Evolutionary conservation across 805 yeast genomes (phyloP).

Genomic region (Candida palmyrensis): DNA sequence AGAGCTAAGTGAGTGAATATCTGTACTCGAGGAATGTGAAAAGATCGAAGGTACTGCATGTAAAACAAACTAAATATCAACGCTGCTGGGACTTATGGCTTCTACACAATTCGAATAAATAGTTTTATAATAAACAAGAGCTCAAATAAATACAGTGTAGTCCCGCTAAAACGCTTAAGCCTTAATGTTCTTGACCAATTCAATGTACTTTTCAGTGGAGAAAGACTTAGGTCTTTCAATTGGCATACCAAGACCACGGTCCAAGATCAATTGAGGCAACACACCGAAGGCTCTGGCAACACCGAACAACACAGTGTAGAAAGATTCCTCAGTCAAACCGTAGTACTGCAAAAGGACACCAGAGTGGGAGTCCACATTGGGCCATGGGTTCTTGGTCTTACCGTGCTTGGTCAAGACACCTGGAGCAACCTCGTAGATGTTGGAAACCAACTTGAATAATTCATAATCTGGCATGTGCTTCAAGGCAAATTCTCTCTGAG

Average conservation of each 20-base stretch:
- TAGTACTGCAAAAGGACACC: slow-evolving; percentile 78
- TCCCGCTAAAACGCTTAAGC: slow-evolving; percentile 9
- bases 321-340: slow-evolving; percentile 67
- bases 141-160: neutral
- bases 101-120: neutral
- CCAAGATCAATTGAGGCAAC: slow-evolving; percentile 73
- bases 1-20: no score
- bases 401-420: slow-evolving; percentile 72
- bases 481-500: slow-evolving; percentile 65
- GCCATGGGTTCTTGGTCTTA: slow-evolving; percentile 81
- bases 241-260: slow-evolving; percentile 70
- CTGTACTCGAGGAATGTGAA: no score
- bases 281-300: slow-evolving; percentile 80
- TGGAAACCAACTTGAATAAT: slow-evolving; percentile 61
- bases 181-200: slow-evolving; percentile 55
- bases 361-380: slow-evolving; percentile 77
- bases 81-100: neutral
- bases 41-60: no score
- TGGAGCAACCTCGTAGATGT: slow-evolving; percentile 68
- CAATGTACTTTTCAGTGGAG: slow-evolving; percentile 89
- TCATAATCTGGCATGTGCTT: slow-evolving; percentile 58
- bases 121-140: slow-evolving; percentile 1
- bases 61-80: no score
- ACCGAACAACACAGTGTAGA: slow-evolving; percentile 79
- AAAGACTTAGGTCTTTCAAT: slow-evolving; percentile 84